These are phyloP conservation scores for Sporothrix humicola DNA, from an alignment of 2,329 filamentous ascomycete genomes.

Conservation along the genomic window DNA sequence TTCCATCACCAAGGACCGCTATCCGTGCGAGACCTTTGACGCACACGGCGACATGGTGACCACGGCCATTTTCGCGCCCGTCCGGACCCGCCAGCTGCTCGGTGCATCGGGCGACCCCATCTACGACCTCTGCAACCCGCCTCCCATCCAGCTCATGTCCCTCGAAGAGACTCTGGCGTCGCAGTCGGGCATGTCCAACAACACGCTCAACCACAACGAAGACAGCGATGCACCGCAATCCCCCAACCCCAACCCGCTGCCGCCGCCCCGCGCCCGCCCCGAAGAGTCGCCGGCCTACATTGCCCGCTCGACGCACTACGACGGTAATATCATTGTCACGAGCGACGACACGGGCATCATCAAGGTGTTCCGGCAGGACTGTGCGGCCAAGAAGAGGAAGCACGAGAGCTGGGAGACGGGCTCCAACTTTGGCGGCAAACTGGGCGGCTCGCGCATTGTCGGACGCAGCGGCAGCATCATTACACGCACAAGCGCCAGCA, in stretches of 20 bases:
- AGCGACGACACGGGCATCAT: slow-evolving; percentile 87
- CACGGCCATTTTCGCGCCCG: slow-evolving; percentile 83
- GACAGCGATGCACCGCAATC: slow-evolving; percentile 29
- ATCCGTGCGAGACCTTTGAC: slow-evolving; percentile 86
- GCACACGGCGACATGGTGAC: slow-evolving; percentile 89
- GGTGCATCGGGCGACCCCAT: slow-evolving; percentile 85
- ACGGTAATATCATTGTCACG: slow-evolving; percentile 90
- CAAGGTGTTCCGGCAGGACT: slow-evolving; percentile 95
- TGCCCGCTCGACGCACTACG: slow-evolving; percentile 73
- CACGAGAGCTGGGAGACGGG: slow-evolving; percentile 78
- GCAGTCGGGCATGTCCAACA: slow-evolving; percentile 41
- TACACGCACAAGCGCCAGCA: slow-evolving; percentile 58
- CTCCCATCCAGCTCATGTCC: slow-evolving; percentile 81
- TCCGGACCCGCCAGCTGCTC: slow-evolving; percentile 75
- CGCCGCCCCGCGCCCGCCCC: slow-evolving; percentile 48
- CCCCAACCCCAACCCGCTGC: neutral
- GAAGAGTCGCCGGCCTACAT: slow-evolving; percentile 79
- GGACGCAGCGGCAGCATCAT: slow-evolving; percentile 62
- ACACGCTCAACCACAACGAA: slow-evolving; percentile 30
- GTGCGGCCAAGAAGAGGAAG: slow-evolving; percentile 78
- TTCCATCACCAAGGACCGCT: slow-evolving; percentile 74
- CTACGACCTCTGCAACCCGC: slow-evolving; percentile 96
- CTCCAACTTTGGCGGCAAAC: slow-evolving; percentile 74
- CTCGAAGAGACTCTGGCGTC: slow-evolving; percentile 63
- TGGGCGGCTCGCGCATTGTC: slow-evolving; percentile 64